Conservation (phyloP, 257 asterid species). For the Solanum sitiens region DNA sequence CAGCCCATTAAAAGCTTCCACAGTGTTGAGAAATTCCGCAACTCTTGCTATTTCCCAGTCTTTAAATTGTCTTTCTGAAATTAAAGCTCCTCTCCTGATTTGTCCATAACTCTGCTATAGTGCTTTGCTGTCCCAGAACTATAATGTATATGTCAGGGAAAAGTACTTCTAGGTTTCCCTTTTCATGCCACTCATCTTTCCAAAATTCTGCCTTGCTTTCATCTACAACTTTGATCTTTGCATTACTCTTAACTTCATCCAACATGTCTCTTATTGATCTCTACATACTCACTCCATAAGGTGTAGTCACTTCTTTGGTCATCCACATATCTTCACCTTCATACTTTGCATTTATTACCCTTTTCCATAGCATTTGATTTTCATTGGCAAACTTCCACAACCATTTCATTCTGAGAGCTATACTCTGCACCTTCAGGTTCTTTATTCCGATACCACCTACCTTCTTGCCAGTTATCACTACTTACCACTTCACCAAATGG, state of each 20-base stretch:
- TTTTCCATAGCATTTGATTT: not conserved
- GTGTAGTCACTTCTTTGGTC: not conserved
- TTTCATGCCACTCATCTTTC: not conserved
- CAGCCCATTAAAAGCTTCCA: not conserved
- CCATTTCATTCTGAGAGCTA: not conserved
- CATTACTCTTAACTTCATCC: not conserved
- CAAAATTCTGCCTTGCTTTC: not conserved
- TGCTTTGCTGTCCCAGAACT: not conserved
- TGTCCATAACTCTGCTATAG: not conserved
- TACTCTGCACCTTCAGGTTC: not conserved
- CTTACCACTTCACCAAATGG: not conserved
- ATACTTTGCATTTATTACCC: not conserved
- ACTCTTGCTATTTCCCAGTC: not conserved
- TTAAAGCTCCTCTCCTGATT: not conserved
- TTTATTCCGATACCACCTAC: not conserved
- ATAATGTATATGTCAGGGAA: not conserved
- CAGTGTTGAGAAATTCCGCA: not conserved
- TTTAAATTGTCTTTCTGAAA: not conserved
- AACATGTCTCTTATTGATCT: not conserved
- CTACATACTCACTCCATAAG: not conserved
- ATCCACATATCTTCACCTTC: not conserved
- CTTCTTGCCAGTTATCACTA: not conserved
- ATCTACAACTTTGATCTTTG: not conserved
- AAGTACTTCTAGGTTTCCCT: not conserved
- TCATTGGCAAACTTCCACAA: not conserved